phyloP scores from a whole-genome alignment of 2,329 filamentous ascomycete genomes.

The Fusarium buharicum region DNA sequence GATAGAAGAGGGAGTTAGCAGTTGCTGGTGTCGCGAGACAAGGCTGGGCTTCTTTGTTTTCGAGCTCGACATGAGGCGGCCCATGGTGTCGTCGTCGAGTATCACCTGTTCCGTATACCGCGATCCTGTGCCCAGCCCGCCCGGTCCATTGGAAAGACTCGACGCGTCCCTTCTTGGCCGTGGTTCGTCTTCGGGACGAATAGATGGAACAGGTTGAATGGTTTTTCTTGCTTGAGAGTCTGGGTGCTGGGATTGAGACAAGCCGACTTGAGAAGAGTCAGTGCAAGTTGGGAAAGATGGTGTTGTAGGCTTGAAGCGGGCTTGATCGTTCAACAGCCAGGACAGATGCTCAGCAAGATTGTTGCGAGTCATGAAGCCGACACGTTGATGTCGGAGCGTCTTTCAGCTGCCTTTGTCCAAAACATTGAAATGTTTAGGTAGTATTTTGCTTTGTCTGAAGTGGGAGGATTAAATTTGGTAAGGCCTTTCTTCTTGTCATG shows the following conservation, averaged over 20 bases:
- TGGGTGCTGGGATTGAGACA: slow-evolving; percentile 43
- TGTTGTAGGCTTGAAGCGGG: slow-evolving; percentile 54
- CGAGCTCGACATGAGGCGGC: slow-evolving; percentile 56
- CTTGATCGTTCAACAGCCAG: slow-evolving; percentile 65
- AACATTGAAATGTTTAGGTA: slow-evolving; percentile 41
- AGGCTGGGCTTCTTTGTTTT: slow-evolving; percentile 59
- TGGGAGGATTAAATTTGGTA: slow-evolving; percentile 21
- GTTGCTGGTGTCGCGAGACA: slow-evolving; percentile 53
- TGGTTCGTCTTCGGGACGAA: slow-evolving; percentile 8
- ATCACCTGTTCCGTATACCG: slow-evolving; percentile 45
- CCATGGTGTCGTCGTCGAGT: slow-evolving; percentile 54
- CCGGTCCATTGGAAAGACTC: slow-evolving; percentile 38
- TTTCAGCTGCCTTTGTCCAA: slow-evolving; percentile 33
- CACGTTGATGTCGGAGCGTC: slow-evolving; percentile 37
- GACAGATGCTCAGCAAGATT: slow-evolving; percentile 67
- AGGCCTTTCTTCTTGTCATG: slow-evolving; percentile 41
- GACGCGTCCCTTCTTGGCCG: slow-evolving; percentile 12
- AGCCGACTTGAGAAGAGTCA: slow-evolving; percentile 42
- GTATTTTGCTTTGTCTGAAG: slow-evolving; percentile 17
- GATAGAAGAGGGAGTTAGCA: slow-evolving; percentile 53
- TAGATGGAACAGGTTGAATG: slow-evolving; percentile 1
- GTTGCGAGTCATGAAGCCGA: slow-evolving; percentile 70
- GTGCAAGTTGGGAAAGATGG: slow-evolving; percentile 51
- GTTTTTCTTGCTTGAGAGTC: slow-evolving; percentile 18
- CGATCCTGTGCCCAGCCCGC: slow-evolving; percentile 34